Conservation (phyloP, 2,329 filamentous ascomycete species). For the Chrysoporthe puriensis region DNA sequence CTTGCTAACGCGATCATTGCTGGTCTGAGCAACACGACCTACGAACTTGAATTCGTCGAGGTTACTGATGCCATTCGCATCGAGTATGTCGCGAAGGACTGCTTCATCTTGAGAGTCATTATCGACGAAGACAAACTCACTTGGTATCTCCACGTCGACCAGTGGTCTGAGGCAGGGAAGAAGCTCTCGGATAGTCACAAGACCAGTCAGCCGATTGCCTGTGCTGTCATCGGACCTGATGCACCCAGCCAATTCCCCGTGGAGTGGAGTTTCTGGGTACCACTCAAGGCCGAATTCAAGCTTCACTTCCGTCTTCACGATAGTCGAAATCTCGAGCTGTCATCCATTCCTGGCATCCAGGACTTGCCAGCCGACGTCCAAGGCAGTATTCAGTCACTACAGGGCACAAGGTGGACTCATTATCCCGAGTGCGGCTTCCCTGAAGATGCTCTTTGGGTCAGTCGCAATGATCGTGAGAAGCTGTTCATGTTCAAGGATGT, state of each 20-base stretch:
- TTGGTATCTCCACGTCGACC: conserved; percentile 24
- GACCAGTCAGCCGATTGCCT: conserved; percentile 30
- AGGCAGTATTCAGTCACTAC: neutral
- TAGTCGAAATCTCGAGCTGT: conserved; percentile 1
- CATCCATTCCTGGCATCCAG: neutral
- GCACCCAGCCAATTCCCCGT: conserved; percentile 16
- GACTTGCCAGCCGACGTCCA: neutral
- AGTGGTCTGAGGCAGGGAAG: conserved; percentile 16
- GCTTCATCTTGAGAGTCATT: conserved; percentile 22
- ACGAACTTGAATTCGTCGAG: conserved; percentile 23
- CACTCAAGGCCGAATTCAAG: neutral
- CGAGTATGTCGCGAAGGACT: conserved; percentile 23
- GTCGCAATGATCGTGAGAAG: neutral
- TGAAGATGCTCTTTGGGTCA: conserved; percentile 35
- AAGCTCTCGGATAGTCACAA: neutral
- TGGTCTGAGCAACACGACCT: conserved; percentile 21
- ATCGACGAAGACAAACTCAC: conserved; percentile 18
- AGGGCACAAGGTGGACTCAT: conserved; percentile 13
- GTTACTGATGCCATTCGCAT: conserved; percentile 25
- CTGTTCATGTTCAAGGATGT: conserved; percentile 40
- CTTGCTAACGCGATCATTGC: conserved; percentile 15
- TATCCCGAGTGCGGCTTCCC: conserved; percentile 37
- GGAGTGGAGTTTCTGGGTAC: conserved; percentile 22
- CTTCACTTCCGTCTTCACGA: conserved; percentile 6
- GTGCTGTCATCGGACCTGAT: conserved; percentile 16